phyloP scores from a whole-genome alignment of 108 stramenopile genomes.

The Poteriospumella lacustris region DNA sequence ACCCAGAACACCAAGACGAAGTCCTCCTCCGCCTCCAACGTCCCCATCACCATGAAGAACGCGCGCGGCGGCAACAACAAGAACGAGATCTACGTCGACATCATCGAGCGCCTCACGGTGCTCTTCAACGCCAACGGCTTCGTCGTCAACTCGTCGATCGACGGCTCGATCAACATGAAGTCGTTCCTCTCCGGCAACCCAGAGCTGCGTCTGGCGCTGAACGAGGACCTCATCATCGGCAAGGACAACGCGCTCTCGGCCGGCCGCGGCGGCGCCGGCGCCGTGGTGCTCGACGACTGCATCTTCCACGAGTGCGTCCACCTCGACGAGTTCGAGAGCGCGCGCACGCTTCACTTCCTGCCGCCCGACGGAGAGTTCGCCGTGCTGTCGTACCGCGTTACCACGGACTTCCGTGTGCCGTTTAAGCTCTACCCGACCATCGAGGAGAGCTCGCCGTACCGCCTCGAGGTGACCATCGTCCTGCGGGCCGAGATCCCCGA shows the following conservation, averaged over 20 bases:
- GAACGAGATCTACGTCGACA: constrained; percentile 99
- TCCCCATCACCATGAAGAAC: constrained; percentile 61
- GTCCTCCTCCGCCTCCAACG: background rate
- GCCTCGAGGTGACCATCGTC: constrained; percentile 72
- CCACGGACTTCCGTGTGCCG: constrained; percentile 90
- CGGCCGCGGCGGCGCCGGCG: constrained; percentile 53
- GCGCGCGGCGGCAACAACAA: constrained; percentile 61
- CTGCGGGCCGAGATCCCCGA: constrained; percentile 92
- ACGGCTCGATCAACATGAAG: constrained; percentile 97
- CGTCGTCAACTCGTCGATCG: constrained; percentile 93
- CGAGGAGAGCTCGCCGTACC: constrained; percentile 81
- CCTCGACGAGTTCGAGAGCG: constrained; percentile 82
- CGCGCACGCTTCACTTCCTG: constrained; percentile 74
- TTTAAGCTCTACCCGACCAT: constrained; percentile 92
- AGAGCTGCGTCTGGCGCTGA: constrained; percentile 89
- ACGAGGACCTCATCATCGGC: constrained; percentile 95
- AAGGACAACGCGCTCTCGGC: constrained; percentile 44
- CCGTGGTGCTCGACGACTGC: constrained; percentile 82
- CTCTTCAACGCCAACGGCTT: constrained; percentile 95
- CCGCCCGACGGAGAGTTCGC: constrained; percentile 99
- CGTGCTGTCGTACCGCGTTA: constrained; percentile 91
- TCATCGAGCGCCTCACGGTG: constrained; percentile 93
- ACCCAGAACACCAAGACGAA: background rate
- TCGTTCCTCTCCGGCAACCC: constrained; percentile 89
- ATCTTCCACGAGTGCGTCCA: constrained; percentile 98